Evolutionary conservation across 2,329 filamentous ascomycete genomes (phyloP).

Genomic region (Xylaria arbuscula): DNA sequence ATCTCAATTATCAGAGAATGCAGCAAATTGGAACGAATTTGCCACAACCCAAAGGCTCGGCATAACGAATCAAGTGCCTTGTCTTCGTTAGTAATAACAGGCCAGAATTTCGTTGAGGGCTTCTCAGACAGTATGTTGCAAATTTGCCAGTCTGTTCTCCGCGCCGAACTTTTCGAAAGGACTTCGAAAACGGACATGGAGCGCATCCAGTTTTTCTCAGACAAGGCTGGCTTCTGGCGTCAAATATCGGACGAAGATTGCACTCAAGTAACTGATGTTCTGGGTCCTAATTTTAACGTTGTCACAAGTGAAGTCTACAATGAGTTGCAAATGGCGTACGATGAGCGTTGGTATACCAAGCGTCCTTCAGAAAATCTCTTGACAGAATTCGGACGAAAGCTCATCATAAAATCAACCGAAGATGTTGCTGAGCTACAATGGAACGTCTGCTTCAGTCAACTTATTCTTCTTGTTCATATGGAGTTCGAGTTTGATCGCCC

Average conservation of each 20-base stretch:
- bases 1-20: constrained; percentile 83
- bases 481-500: constrained; percentile 82
- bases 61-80: constrained; percentile 58
- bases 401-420: constrained; percentile 80
- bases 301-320: constrained; percentile 67
- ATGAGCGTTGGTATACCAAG: constrained; percentile 56
- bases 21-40: constrained; percentile 79
- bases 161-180: constrained; percentile 79
- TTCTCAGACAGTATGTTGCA: constrained; percentile 77
- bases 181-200: constrained; percentile 76
- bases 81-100: constrained; percentile 74
- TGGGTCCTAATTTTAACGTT: constrained; percentile 73
- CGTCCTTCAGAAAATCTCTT: constrained; percentile 57
- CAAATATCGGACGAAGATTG: constrained; percentile 87
- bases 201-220: constrained; percentile 81
- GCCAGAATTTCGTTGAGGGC: constrained; percentile 74
- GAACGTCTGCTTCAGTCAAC: constrained; percentile 81
- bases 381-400: constrained; percentile 79
- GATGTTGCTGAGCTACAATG: constrained; percentile 80
- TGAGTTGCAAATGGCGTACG: constrained; percentile 59
- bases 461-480: constrained; percentile 87
- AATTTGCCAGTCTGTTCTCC: constrained; percentile 73
- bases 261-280: constrained; percentile 72
- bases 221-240: constrained; percentile 80
- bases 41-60: constrained; percentile 73